Conservation (phyloP, 129 eudicot species). For the Kitagawia praeruptora region DNA sequence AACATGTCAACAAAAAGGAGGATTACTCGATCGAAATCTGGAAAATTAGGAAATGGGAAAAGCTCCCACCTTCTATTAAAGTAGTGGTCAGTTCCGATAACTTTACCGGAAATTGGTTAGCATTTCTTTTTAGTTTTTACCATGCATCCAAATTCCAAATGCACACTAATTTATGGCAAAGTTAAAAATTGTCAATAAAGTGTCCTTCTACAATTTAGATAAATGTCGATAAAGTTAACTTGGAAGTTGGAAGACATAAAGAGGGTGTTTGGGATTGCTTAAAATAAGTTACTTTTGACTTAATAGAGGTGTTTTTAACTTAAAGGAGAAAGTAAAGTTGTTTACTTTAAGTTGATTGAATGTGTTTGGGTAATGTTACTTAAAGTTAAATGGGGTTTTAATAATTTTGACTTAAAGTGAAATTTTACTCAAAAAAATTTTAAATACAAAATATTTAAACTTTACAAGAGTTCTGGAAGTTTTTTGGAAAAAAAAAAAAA, state of each 20-base stretch:
- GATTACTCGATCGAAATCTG: slow-evolving; percentile 25
- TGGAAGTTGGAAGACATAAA: slow-evolving; percentile 36
- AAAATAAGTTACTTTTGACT: too few relatives aligned
- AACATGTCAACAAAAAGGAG: background rate
- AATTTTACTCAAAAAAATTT: too few relatives aligned
- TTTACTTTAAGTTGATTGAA: too few relatives aligned
- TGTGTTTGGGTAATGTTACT: too few relatives aligned
- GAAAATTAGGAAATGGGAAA: slow-evolving; percentile 28
- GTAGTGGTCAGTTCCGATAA: slow-evolving; percentile 16
- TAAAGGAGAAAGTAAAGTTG: too few relatives aligned
- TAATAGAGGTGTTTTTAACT: too few relatives aligned
- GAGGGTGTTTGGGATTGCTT: too few relatives aligned
- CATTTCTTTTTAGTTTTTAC: background rate
- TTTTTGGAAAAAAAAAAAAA: too few relatives aligned
- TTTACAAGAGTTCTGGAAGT: too few relatives aligned
- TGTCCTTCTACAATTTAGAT: slow-evolving; percentile 9
- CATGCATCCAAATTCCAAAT: slow-evolving; percentile 7
- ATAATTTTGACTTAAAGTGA: too few relatives aligned
- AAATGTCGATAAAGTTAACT: slow-evolving; percentile 64
- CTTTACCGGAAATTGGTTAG: slow-evolving; percentile 26
- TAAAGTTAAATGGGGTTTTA: too few relatives aligned
- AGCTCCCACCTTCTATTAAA: slow-evolving; percentile 50
- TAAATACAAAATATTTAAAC: too few relatives aligned
- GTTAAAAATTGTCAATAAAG: slow-evolving; percentile 64
- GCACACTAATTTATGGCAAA: slow-evolving; percentile 4